These are phyloP conservation scores for Cryptosporidium parvum DNA, from an alignment of 169 alveolate species.

Conservation along the genomic window DNA sequence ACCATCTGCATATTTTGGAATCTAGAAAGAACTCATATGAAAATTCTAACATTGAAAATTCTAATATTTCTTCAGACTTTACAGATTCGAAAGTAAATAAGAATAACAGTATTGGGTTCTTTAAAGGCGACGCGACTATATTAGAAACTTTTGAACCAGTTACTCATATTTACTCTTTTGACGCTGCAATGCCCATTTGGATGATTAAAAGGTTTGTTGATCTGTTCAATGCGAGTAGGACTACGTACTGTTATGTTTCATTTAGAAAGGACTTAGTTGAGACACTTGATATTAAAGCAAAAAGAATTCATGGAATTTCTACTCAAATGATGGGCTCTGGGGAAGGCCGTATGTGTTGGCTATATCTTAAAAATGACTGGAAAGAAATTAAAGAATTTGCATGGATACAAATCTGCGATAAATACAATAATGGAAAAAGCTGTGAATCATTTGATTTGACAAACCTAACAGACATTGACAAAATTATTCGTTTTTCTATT, in stretches of 20 bases:
- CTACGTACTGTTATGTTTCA: constrained; percentile 83
- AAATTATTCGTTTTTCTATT: constrained; percentile 23
- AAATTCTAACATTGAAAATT: constrained; percentile 70
- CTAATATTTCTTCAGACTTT: constrained; percentile 7
- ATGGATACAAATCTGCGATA: background rate
- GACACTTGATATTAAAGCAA: constrained; percentile 80
- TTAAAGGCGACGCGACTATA: constrained; percentile 86
- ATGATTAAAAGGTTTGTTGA: constrained; percentile 84
- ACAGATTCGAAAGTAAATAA: constrained; percentile 15
- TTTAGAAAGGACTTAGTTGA: constrained; percentile 82
- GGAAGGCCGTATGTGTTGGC: constrained; percentile 86
- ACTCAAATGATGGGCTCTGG: constrained; percentile 86
- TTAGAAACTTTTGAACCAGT: constrained; percentile 86
- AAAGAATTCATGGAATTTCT: constrained; percentile 82
- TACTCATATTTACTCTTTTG: constrained; percentile 88
- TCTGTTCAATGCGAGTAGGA: constrained; percentile 78
- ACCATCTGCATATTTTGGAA: constrained; percentile 15
- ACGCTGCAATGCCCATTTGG: constrained; percentile 89
- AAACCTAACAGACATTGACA: background rate
- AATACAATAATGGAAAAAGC: background rate
- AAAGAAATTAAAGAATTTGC: constrained; percentile 37
- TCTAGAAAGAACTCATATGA: constrained; percentile 56
- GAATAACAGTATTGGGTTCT: constrained; percentile 79
- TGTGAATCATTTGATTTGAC: constrained; percentile 7
- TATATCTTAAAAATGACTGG: constrained; percentile 87